These are phyloP conservation scores for Lactifluus subvellereus DNA, from an alignment of 768 basidiomycete genomes.

Conservation along the genomic window DNA sequence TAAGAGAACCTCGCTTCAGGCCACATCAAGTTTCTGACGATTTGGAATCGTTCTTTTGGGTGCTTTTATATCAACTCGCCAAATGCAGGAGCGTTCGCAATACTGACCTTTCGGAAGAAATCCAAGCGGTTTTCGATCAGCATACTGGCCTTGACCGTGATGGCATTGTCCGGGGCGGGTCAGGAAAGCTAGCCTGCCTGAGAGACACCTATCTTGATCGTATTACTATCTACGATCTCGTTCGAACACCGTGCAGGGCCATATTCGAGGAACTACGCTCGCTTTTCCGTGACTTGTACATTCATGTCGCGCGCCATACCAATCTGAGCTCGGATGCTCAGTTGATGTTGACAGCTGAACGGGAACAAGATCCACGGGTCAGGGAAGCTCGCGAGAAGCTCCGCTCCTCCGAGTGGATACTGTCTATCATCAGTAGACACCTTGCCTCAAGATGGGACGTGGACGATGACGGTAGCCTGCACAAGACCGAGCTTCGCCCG, in stretches of 20 bases:
- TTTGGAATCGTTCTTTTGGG: conserved; percentile 23
- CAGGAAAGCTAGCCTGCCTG: background rate
- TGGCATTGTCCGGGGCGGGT: background rate
- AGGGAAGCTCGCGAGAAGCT: background rate
- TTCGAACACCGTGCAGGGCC: background rate
- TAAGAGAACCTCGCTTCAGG: background rate
- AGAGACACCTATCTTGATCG: too few species aligned
- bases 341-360: background rate
- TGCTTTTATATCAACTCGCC: conserved; percentile 4
- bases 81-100: background rate
- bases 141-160: background rate
- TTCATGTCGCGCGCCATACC: background rate
- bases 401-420: background rate
- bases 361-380: background rate
- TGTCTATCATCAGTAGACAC: background rate
- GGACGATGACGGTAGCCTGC: background rate
- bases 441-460: background rate
- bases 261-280: background rate
- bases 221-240: background rate
- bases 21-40: conserved; percentile 17
- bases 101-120: background rate
- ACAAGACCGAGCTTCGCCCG: background rate
- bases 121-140: background rate
- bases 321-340: too few species aligned
- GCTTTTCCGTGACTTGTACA: background rate